A percentile compares a stretch with the other conserved stretches of the same genome.
phyloP scores from a whole-genome alignment of 345 rosid genomes.

The Euphorbia pulcherrima region DNA sequence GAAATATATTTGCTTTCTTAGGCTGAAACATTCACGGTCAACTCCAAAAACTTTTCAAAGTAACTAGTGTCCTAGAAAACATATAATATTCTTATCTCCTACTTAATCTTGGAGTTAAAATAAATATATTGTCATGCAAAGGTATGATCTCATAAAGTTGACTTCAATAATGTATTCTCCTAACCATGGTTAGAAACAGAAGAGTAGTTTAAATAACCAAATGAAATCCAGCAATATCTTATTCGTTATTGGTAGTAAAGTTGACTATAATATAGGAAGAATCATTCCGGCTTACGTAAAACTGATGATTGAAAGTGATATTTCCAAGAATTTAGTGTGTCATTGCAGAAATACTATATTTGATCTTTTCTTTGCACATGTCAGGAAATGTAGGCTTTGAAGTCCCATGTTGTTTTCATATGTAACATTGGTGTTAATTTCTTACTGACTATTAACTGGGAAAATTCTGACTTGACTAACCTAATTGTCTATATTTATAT shows the following conservation, averaged over 20 bases:
- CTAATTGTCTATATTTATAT: no score
- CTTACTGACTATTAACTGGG: background rate
- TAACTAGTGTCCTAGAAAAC: background rate
- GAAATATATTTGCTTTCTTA: background rate
- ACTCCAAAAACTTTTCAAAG: background rate
- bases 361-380: background rate
- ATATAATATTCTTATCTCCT: background rate
- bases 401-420: background rate
- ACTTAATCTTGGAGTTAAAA: background rate
- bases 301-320: background rate
- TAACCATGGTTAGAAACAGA: background rate
- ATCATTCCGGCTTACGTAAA: background rate
- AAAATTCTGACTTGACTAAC: no score
- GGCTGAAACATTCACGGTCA: background rate
- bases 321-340: background rate
- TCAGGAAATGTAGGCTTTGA: background rate
- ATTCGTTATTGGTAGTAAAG: no score
- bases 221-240: no score
- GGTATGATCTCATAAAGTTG: background rate
- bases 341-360: background rate
- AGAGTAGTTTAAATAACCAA: no score
- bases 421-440: background rate
- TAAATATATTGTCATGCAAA: background rate
- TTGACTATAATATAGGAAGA: background rate
- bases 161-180: background rate